phyloP scores from a whole-genome alignment of 2,329 filamentous ascomycete species.

The Lachnellula suecica region DNA sequence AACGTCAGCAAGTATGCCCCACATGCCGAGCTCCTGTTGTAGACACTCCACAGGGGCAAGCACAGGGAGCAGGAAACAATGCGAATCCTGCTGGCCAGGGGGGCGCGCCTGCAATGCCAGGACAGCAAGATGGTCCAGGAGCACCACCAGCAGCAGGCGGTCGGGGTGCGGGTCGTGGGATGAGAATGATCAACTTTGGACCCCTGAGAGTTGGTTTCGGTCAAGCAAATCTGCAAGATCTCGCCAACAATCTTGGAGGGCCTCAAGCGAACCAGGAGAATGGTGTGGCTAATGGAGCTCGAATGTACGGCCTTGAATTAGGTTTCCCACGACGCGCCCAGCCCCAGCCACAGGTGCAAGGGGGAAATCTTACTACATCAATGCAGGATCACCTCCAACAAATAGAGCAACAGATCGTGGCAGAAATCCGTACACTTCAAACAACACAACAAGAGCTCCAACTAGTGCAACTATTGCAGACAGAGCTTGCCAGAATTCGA shows the following conservation, averaged over 20 bases:
- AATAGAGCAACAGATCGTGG: slow-evolving; percentile 67
- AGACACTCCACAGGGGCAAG: slow-evolving; percentile 38
- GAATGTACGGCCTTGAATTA: slow-evolving; percentile 35
- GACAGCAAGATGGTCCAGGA: slow-evolving; percentile 39
- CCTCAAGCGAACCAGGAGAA: slow-evolving; percentile 37
- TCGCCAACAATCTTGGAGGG: slow-evolving; percentile 62
- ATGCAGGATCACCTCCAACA: slow-evolving; percentile 62
- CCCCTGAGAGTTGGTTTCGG: slow-evolving; percentile 74
- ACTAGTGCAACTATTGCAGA: slow-evolving; percentile 64
- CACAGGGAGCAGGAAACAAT: slow-evolving; percentile 23
- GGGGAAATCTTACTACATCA: slow-evolving; percentile 15
- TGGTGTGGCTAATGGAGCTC: slow-evolving; percentile 21
- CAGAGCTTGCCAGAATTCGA: slow-evolving; percentile 67
- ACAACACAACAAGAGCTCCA: slow-evolving; percentile 66
- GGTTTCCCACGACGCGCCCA: slow-evolving; percentile 30
- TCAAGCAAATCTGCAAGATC: slow-evolving; percentile 62
- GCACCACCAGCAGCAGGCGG: slow-evolving; percentile 32
- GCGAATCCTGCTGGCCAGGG: slow-evolving; percentile 26
- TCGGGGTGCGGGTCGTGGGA: slow-evolving; percentile 37
- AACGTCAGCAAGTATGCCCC: slow-evolving; percentile 94
- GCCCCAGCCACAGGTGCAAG: slow-evolving; percentile 21
- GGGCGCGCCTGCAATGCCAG: slow-evolving; percentile 32
- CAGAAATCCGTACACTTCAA: slow-evolving; percentile 64
- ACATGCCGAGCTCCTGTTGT: slow-evolving; percentile 86
- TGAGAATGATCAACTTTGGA: slow-evolving; percentile 69